phyloP scores from a whole-genome alignment of 108 stramenopile genomes.

The Nannochloropsis oceanica region DNA sequence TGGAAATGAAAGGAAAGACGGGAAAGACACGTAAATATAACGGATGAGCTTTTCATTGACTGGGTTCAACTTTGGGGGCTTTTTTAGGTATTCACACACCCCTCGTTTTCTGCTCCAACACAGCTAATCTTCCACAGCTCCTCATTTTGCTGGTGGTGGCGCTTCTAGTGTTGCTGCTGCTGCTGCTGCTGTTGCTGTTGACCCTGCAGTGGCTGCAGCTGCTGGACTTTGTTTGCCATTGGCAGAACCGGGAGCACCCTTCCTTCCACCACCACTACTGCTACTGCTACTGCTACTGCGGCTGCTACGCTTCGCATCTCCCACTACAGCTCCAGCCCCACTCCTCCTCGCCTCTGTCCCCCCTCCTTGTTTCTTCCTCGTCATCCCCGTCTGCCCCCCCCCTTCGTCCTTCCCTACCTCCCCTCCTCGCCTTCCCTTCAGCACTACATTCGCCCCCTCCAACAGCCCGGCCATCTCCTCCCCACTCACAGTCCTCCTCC shows the following conservation, averaged over 20 bases:
- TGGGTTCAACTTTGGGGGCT: no score
- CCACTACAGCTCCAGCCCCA: not conserved
- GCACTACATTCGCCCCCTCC: not conserved
- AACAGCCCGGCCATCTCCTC: not conserved
- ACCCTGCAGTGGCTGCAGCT: no score
- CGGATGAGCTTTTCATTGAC: no score
- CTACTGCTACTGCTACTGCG: not conserved
- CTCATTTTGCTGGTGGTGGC: no score
- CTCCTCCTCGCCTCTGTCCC: not conserved
- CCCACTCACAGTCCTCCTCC: not conserved
- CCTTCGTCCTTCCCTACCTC: not conserved
- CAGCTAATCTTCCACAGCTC: no score
- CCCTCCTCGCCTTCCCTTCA: not conserved
- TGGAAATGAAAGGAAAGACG: no score
- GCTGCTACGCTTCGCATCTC: not conserved
- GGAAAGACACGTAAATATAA: no score
- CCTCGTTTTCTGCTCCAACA: no score
- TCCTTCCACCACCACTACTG: not conserved
- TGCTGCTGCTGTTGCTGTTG: no score
- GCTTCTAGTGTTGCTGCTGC: no score
- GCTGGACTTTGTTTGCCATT: no score
- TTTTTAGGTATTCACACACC: no score
- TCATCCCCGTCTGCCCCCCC: not conserved
- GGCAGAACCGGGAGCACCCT: not conserved
- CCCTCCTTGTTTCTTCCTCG: not conserved